Conservation (phyloP, 768 basidiomycete species). For the Boletellus ananas region DNA sequence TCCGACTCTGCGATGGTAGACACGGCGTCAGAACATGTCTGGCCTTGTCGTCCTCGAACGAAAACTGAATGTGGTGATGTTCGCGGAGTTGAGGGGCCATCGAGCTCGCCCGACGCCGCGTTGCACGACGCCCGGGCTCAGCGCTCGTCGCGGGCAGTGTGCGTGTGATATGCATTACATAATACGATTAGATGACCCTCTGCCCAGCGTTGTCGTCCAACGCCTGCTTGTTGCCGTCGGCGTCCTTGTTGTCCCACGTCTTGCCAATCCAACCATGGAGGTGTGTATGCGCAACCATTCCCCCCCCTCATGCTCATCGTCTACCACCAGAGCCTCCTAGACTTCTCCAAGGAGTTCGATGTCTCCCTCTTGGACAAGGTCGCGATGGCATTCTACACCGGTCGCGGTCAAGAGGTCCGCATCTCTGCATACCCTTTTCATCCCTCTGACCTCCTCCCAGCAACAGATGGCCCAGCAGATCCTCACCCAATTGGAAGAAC, state of each 20-base stretch:
- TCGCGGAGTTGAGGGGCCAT: constrained; percentile 20
- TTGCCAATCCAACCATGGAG: constrained; percentile 33
- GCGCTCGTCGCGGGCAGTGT: no score
- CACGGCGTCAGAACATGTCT: no score
- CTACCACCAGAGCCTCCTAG: constrained; percentile 68
- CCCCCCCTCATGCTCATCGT: constrained; percentile 5
- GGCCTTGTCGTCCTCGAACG: constrained; percentile 25
- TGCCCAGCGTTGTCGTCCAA: constrained; percentile 29
- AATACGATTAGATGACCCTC: constrained; percentile 37
- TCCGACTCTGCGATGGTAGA: no score
- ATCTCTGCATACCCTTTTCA: constrained; percentile 6
- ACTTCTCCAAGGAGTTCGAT: constrained; percentile 94
- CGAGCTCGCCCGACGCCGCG: constrained; percentile 10
- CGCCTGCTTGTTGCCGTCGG: constrained; percentile 11
- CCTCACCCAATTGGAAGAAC: constrained; percentile 93
- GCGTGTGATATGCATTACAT: constrained; percentile 29
- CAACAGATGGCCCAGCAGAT: constrained; percentile 94
- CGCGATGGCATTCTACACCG: constrained; percentile 87
- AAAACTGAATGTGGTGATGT: constrained; percentile 10
- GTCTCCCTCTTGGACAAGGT: constrained; percentile 90
- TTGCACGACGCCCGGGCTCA: background rate
- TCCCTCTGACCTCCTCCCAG: constrained; percentile 39
- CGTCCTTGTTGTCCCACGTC: background rate
- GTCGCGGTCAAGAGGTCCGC: constrained; percentile 76
- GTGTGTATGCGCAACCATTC: constrained; percentile 16